These are phyloP conservation scores for Trametes cinnabarina DNA, from an alignment of 768 basidiomycete species.

Conservation along the genomic window DNA sequence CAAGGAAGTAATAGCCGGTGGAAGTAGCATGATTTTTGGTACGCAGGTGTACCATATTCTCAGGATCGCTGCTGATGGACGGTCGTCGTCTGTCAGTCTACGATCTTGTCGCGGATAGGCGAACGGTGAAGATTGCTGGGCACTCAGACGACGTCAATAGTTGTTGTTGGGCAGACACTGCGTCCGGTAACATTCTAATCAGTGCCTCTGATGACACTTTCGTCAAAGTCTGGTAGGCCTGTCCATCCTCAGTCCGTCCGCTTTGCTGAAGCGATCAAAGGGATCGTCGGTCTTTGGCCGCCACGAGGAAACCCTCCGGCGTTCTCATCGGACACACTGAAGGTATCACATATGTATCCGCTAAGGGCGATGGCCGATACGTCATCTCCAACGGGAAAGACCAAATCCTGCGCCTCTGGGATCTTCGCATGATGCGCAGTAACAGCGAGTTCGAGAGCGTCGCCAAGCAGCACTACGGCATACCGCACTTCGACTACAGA, in stretches of 20 bases:
- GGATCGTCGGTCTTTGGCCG: constrained; percentile 50
- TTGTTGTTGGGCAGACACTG: constrained; percentile 92
- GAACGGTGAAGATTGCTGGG: constrained; percentile 83
- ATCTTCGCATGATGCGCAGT: constrained; percentile 88
- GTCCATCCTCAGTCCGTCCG: background rate
- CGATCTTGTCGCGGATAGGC: constrained; percentile 75
- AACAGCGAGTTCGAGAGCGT: constrained; percentile 64
- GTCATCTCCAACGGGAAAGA: constrained; percentile 96
- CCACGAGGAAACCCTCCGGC: constrained; percentile 75
- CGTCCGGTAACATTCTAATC: constrained; percentile 90
- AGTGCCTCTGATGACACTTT: constrained; percentile 95
- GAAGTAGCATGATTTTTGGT: constrained; percentile 79
- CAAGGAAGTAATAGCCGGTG: constrained; percentile 92
- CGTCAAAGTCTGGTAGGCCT: constrained; percentile 86
- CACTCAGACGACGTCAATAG: constrained; percentile 93
- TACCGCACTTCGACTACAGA: constrained; percentile 75
- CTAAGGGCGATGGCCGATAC: constrained; percentile 96
- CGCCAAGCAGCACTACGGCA: constrained; percentile 50
- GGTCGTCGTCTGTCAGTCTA: too few species aligned
- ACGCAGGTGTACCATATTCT: background rate
- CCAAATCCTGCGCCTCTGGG: constrained; percentile 89
- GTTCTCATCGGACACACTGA: constrained; percentile 95
- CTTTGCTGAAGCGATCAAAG: constrained; percentile 27
- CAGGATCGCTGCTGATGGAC: too few species aligned
- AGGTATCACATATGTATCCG: constrained; percentile 90